Conservation (phyloP, 2,329 filamentous ascomycete species). For the Trichoderma atrobrunneum region DNA sequence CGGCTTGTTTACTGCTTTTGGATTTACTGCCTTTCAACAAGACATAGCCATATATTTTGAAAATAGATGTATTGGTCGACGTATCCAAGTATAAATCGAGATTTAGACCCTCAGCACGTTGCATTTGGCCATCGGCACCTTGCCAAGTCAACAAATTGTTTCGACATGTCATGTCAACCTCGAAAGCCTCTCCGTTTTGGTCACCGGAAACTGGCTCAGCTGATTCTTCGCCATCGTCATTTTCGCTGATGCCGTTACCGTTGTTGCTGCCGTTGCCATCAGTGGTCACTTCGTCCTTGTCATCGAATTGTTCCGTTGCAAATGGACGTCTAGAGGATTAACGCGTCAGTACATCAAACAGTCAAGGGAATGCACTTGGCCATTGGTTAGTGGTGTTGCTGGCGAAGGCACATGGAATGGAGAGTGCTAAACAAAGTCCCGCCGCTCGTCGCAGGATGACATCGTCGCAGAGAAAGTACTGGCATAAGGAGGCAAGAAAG, state of each 20-base stretch:
- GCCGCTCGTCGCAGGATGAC: conserved; percentile 2
- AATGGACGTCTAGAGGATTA: neutral
- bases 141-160: neutral
- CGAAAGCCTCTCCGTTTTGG: neutral
- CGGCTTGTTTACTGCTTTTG: neutral
- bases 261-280: neutral
- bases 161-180: neutral
- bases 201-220: neutral
- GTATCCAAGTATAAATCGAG: neutral
- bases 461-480: conserved; percentile 2
- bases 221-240: neutral
- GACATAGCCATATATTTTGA: neutral
- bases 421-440: neutral
- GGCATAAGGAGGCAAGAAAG: conserved; percentile 5
- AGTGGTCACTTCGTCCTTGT: neutral
- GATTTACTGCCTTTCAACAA: neutral
- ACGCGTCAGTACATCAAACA: neutral
- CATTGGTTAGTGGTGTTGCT: neutral
- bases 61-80: neutral
- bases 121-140: neutral
- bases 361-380: neutral
- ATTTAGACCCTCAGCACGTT: neutral
- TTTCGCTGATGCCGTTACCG: too few relatives aligned
- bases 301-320: neutral
- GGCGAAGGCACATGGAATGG: neutral